Evolutionary conservation across 352 stramenopile genomes (phyloP), one percentile per base, ranked within the genome.

Genomic region (Globisporangium okanoganense): DNA sequence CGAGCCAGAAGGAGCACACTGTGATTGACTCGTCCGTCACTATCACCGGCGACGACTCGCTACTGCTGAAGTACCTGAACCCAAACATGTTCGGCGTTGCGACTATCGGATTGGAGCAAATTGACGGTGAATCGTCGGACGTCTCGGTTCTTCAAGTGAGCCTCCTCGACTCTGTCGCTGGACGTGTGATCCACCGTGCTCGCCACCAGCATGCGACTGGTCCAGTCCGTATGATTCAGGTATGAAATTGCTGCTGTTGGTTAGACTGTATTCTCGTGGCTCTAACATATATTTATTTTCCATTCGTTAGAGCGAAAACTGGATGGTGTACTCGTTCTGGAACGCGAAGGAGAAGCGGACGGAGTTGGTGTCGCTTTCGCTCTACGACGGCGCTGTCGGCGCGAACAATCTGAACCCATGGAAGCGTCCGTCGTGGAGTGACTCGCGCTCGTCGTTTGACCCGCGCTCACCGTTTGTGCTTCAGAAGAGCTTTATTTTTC

Each of bases 51-150:
- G 97, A 99, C 70, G 95, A 98, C 70, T 97, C 95, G 40, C 71
- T 99, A 25, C 70, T 99, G 31, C 76, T 99, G 53, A 99, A 99
- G 75, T 99, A 99, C 73, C 66, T 99, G 41, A 99, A 99, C 75
- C 95, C 97, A 36, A 95, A 99, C 68, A 75, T 99, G 52, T 89
- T 96, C 44, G 90, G 93, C 1, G 64, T 99, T 44, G 83, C 95
- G 14, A 98, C 94, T 8, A 70, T 97, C 45, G 64, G 76, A 7
- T 75, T 64, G 3, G 83, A 94, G 56, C 36, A 55, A 31, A 61
- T 74, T 7, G 69, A 69, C 33, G 64, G 63, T 25, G 83, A 72
- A 48, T 27, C 44, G 10, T 65, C 81, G 40, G 62, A 54, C 13
- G 61, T 76, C 12, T 66, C 78, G 20, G 78, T 89, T 50, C 76